Conservation (phyloP, 1,139 yeast genomes). For the Casaregolazyma suthepensis region DNA sequence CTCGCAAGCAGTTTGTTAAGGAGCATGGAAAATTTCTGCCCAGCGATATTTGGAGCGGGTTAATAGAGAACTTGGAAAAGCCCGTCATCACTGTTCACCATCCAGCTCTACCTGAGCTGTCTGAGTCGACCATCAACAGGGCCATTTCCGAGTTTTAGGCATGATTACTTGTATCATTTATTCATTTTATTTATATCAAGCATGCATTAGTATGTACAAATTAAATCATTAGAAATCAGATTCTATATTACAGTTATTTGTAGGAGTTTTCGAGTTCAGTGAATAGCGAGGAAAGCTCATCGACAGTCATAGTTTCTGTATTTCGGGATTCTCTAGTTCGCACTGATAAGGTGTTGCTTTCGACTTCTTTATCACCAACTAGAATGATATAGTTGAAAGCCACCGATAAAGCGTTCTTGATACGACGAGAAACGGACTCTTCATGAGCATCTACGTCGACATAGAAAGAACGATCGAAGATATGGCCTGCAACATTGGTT, state of each 20-base stretch:
- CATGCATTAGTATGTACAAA: conserved; percentile 7
- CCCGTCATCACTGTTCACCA: conserved; percentile 21
- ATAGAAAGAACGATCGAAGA: conserved; percentile 58
- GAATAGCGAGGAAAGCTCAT: conserved; percentile 25
- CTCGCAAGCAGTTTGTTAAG: conserved; percentile 38
- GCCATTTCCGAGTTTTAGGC: conserved; percentile 15
- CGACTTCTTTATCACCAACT: conserved; percentile 82
- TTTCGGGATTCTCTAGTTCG: conserved; percentile 54
- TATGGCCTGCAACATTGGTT: conserved; percentile 16
- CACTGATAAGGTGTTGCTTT: conserved; percentile 55
- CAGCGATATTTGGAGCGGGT: conserved; percentile 43
- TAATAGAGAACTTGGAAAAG: conserved; percentile 30
- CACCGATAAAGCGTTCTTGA: conserved; percentile 68
- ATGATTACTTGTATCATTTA: neutral
- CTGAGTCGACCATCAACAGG: conserved; percentile 15
- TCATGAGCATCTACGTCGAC: conserved; percentile 70
- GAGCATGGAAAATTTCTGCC: conserved; percentile 51
- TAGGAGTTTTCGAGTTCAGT: conserved; percentile 25
- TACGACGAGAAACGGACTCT: conserved; percentile 75
- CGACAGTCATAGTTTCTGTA: conserved; percentile 29
- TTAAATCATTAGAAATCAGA: conserved; percentile 2
- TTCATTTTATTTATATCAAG: neutral
- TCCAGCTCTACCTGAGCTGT: conserved; percentile 19
- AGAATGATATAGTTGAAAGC: conserved; percentile 77
- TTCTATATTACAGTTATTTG: conserved; percentile 7